phyloP scores from a whole-genome alignment of 1,139 yeast genomes.

The Citeromyces hawaiiensis region DNA sequence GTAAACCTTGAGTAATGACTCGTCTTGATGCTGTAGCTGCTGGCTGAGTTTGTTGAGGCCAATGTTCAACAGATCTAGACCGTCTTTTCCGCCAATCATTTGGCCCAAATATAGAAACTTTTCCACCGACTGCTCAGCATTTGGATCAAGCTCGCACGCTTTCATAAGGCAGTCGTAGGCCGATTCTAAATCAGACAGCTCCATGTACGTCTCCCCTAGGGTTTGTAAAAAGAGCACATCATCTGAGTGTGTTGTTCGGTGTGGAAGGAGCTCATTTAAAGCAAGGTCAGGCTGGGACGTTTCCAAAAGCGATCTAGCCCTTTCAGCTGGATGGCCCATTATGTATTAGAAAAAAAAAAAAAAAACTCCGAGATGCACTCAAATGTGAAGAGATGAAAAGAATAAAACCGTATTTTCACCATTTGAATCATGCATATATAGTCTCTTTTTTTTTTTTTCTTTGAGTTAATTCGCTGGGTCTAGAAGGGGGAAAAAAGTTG shows the following conservation, averaged over 20 bases:
- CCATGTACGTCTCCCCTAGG: constrained; percentile 68
- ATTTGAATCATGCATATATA: too few species aligned
- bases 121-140: constrained; percentile 52
- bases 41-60: constrained; percentile 44
- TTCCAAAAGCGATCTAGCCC: constrained; percentile 20
- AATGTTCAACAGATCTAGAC: constrained; percentile 47
- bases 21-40: constrained; percentile 20
- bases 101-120: constrained; percentile 89
- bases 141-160: constrained; percentile 60
- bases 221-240: constrained; percentile 27
- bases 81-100: constrained; percentile 72
- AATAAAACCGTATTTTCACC: too few species aligned
- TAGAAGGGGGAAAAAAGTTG: too few species aligned
- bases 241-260: constrained; percentile 14
- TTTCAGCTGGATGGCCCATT: constrained; percentile 1
- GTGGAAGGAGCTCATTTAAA: constrained; percentile 21
- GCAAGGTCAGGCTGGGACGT: constrained; percentile 26
- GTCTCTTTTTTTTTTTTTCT: too few species aligned
- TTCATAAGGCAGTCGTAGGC: constrained; percentile 56
- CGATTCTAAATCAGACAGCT: constrained; percentile 61
- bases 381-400: not conserved
- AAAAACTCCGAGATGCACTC: not conserved
- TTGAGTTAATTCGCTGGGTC: too few species aligned
- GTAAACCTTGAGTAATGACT: not conserved
- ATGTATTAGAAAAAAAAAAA: constrained; percentile 3